These are phyloP conservation scores for Barnettozyma hawaiiensis DNA, from an alignment of 1,139 yeast species.

Conservation along the genomic window DNA sequence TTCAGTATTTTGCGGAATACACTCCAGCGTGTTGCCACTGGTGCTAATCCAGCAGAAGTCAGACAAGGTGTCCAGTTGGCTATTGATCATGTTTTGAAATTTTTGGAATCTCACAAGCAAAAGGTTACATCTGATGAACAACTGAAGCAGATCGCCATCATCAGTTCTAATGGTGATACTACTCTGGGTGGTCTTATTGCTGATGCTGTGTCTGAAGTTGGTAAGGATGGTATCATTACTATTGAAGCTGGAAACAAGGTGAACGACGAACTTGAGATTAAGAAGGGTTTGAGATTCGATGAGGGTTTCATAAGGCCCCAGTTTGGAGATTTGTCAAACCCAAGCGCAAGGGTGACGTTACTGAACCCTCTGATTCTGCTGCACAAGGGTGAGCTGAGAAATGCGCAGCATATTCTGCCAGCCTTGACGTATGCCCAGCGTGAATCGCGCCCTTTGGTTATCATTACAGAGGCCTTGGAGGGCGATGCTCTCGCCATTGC, in stretches of 20 bases:
- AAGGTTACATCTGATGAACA: constrained; percentile 20
- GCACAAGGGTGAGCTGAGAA: constrained; percentile 21
- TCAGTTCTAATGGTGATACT: constrained; percentile 23
- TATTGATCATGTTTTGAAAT: constrained; percentile 16
- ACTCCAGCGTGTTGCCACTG: constrained; percentile 22
- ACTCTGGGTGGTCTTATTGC: constrained; percentile 21
- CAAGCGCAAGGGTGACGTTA: constrained; percentile 20
- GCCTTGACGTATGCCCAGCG: constrained; percentile 23
- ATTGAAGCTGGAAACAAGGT: constrained; percentile 23
- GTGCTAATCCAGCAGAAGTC: constrained; percentile 23
- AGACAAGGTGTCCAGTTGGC: constrained; percentile 23
- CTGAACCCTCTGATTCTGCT: constrained; percentile 22
- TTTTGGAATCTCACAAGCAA: constrained; percentile 17
- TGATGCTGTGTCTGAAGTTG: constrained; percentile 25
- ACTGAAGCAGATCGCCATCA: constrained; percentile 23
- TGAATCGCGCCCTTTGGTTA: constrained; percentile 19
- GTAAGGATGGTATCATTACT: constrained; percentile 25
- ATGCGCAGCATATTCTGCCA: constrained; percentile 24
- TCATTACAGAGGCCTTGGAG: constrained; percentile 22
- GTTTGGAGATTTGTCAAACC: constrained; percentile 21
- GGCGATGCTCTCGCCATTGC: constrained; percentile 27
- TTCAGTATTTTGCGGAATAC: constrained; percentile 21
- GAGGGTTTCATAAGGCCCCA: constrained; percentile 23
- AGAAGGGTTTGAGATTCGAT: constrained; percentile 23
- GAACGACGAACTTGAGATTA: constrained; percentile 21